Evolutionary conservation across 192 early-diverging fungal species (phyloP).

Genomic region (Nowakowskiella sp.): DNA sequence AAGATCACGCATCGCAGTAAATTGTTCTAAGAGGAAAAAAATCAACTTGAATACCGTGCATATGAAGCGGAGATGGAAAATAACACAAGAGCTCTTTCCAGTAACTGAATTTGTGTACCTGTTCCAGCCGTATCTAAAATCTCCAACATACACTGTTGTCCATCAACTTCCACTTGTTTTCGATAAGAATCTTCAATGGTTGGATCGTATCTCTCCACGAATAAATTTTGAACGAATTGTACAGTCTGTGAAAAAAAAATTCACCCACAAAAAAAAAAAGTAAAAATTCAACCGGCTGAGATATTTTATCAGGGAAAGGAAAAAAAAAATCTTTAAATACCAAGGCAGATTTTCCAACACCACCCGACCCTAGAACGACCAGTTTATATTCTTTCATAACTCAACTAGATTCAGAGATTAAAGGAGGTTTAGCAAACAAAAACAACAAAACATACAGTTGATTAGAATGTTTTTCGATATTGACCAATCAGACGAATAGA

Average conservation of each 20-base stretch:
- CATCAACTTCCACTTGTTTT: slow-evolving; percentile 96
- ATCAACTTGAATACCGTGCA: background rate
- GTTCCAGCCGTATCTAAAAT: slow-evolving; percentile 94
- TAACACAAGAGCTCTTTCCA: too few relatives aligned
- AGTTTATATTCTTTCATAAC: slow-evolving; percentile 97
- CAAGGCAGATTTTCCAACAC: slow-evolving; percentile 77
- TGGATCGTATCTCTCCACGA: slow-evolving; percentile 95
- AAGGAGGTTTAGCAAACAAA: too few relatives aligned
- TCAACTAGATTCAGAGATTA: too few relatives aligned
- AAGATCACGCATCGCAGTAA: slow-evolving; percentile 60
- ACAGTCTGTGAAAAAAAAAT: slow-evolving; percentile 44
- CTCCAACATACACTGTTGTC: slow-evolving; percentile 92
- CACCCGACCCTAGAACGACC: slow-evolving; percentile 88
- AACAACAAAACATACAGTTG: too few relatives aligned
- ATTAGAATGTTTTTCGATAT: too few relatives aligned
- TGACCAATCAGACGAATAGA: too few relatives aligned
- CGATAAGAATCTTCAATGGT: slow-evolving; percentile 98
- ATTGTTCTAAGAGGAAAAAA: slow-evolving; percentile 39
- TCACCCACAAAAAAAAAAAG: slow-evolving; percentile 14
- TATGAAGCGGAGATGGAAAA: background rate
- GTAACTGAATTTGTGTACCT: slow-evolving; percentile 26
- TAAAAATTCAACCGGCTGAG: slow-evolving; percentile 12
- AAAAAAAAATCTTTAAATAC: slow-evolving; percentile 35
- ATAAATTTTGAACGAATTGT: slow-evolving; percentile 55
- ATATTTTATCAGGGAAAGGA: slow-evolving; percentile 1